These are phyloP conservation scores for Annulohypoxylon truncatum DNA, from an alignment of 2,329 filamentous ascomycete genomes.

Conservation along the genomic window DNA sequence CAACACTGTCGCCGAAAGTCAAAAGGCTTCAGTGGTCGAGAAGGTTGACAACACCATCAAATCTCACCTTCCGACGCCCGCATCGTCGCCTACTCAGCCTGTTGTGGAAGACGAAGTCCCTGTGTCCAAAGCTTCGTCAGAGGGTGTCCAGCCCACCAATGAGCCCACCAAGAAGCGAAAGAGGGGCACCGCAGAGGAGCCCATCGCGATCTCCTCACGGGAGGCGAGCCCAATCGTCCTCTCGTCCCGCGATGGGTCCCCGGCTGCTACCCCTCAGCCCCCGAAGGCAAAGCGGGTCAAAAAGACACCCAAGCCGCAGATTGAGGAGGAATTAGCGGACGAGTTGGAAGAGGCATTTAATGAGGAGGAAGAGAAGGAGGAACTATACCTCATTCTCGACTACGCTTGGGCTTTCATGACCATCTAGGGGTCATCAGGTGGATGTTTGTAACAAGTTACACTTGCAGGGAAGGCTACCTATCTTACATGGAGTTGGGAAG, in stretches of 20 bases:
- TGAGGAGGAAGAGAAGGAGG: background rate
- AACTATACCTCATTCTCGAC: background rate
- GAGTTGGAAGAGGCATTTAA: too few species aligned
- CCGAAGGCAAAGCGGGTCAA: background rate
- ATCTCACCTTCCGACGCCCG: background rate
- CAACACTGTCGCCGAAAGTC: too few species aligned
- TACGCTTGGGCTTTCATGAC: background rate
- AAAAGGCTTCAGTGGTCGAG: background rate
- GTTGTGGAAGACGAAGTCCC: too few species aligned
- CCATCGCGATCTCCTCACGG: slow-evolving; percentile 2
- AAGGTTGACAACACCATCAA: background rate
- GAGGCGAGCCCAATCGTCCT: background rate
- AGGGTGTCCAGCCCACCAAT: background rate
- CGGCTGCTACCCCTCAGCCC: background rate
- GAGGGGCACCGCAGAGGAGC: background rate
- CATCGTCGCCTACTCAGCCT: background rate
- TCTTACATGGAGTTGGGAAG: too few species aligned
- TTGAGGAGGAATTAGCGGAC: background rate
- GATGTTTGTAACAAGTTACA: background rate
- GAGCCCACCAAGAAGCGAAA: background rate
- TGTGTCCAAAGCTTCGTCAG: too few species aligned
- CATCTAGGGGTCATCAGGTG: too few species aligned
- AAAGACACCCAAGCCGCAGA: background rate
- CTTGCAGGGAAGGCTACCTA: too few species aligned
- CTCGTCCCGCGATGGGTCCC: background rate